phyloP scores from a whole-genome alignment of 148 eudicot genomes.

The Rhododendron ovatum region DNA sequence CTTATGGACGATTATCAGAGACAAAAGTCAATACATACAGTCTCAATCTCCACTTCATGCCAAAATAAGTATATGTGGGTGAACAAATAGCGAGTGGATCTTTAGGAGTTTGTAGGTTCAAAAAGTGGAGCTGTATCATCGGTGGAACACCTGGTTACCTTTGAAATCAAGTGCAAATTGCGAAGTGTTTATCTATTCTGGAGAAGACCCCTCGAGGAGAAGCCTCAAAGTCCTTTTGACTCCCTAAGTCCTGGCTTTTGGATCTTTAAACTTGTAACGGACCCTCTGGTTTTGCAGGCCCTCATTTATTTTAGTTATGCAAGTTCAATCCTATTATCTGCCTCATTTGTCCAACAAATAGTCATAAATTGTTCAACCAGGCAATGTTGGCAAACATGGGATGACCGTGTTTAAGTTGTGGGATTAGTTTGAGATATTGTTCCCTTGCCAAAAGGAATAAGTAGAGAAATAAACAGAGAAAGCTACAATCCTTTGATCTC shows the following conservation, averaged over 20 bases:
- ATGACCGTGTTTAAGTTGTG: neutral
- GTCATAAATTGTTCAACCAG: neutral
- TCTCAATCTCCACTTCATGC: neutral
- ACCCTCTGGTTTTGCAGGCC: neutral
- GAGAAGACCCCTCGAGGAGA: neutral
- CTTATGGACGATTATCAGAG: neutral
- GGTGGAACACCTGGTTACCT: neutral
- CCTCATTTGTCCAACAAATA: neutral
- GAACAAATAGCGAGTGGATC: neutral
- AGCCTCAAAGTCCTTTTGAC: neutral
- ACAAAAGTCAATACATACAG: neutral
- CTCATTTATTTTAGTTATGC: neutral
- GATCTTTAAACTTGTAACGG: neutral
- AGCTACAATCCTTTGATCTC: neutral
- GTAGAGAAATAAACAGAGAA: neutral
- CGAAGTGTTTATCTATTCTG: neutral
- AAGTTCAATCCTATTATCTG: neutral
- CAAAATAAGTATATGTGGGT: neutral
- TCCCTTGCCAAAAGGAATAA: neutral
- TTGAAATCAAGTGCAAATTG: neutral
- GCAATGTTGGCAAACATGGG: neutral
- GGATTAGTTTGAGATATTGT: neutral
- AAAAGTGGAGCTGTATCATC: neutral
- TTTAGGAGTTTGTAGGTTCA: neutral
- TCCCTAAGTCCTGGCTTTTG: neutral